phyloP scores from a whole-genome alignment of 768 basidiomycete species.

The Leccinum aurantiacum region DNA sequence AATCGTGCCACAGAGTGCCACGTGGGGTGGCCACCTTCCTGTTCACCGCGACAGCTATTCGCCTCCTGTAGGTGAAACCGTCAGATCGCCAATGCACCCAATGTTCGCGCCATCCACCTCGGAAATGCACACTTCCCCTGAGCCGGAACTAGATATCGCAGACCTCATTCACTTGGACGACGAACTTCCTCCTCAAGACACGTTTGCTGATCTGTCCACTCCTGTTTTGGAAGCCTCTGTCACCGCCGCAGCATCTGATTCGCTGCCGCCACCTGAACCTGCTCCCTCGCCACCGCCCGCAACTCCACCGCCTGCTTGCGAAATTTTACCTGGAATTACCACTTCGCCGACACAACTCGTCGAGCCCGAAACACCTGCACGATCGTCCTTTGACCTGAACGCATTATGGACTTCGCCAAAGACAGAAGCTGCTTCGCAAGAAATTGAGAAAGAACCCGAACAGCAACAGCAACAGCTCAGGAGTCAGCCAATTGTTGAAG shows the following conservation, averaged over 20 bases:
- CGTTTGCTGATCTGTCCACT: constrained; percentile 19
- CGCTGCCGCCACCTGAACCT: constrained; percentile 16
- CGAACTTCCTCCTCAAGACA: constrained; percentile 42
- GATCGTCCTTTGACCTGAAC: constrained; percentile 68
- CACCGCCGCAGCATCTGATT: constrained; percentile 9
- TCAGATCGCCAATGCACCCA: constrained; percentile 33
- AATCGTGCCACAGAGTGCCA: constrained; percentile 41
- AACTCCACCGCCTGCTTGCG: constrained; percentile 48
- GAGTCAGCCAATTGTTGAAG: constrained; percentile 50
- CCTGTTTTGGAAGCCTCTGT: constrained; percentile 18
- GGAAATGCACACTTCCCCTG: constrained; percentile 41
- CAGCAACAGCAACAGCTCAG: constrained; percentile 34
- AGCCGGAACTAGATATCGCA: constrained; percentile 69
- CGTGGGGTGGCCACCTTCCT: constrained; percentile 66
- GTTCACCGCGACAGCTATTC: constrained; percentile 31
- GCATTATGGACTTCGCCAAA: constrained; percentile 66
- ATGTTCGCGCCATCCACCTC: constrained; percentile 39
- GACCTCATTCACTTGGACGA: constrained; percentile 81
- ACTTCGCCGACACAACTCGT: constrained; percentile 24
- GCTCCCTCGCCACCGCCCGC: constrained; percentile 37
- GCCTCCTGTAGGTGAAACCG: constrained; percentile 24
- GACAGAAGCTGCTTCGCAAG: constrained; percentile 25
- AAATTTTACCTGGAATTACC: constrained; percentile 25
- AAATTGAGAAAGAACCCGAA: constrained; percentile 26
- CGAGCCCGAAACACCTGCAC: constrained; percentile 45